phyloP scores from a whole-genome alignment of 169 alveolate genomes.

The Plasmodium falciparum region DNA sequence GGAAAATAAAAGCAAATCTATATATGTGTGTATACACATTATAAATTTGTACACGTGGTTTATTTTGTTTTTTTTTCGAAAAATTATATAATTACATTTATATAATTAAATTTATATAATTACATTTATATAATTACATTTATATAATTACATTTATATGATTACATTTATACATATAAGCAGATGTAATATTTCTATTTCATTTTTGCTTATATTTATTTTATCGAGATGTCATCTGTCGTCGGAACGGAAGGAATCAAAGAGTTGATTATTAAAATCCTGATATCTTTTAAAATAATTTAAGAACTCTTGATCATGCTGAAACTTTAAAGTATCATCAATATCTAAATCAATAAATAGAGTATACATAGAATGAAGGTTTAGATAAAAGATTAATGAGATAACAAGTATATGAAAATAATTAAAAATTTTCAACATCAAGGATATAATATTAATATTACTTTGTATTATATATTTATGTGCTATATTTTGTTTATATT shows the following conservation, averaged over 20 bases:
- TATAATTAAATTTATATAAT: no score
- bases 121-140: no score
- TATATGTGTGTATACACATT: no score
- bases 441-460: constrained; percentile 15
- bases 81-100: no score
- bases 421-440: constrained; percentile 1
- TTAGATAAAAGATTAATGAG: neutral
- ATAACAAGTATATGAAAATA: constrained; percentile 19
- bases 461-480: neutral
- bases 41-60: no score
- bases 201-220: no score
- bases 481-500: constrained; percentile 3
- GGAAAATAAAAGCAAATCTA: no score
- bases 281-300: neutral
- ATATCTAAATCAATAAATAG: constrained; percentile 10
- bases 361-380: constrained; percentile 8
- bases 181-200: no score
- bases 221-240: no score
- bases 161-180: no score
- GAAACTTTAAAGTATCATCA: neutral
- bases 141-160: no score
- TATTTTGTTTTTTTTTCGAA: no score
- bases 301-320: constrained; percentile 10
- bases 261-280: neutral
- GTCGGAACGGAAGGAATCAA: neutral